These are phyloP conservation scores for Eimeria sp. DNA, from an alignment of 169 alveolate genomes.

Conservation along the genomic window DNA sequence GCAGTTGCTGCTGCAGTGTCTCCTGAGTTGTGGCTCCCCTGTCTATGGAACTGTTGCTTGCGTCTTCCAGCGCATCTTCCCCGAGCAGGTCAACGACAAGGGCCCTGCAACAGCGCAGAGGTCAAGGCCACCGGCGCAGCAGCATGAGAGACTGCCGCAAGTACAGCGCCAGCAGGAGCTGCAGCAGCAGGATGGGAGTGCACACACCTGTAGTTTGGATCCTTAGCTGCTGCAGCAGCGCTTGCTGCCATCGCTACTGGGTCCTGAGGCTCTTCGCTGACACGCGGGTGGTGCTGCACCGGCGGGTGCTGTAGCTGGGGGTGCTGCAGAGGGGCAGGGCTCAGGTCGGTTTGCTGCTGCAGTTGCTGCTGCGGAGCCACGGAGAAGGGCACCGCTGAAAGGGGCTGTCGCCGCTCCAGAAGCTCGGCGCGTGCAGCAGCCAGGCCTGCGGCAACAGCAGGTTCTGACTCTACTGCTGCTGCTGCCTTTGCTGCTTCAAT, in stretches of 20 bases:
- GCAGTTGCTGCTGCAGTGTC: conserved; percentile 55
- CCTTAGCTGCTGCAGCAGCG: conserved; percentile 60
- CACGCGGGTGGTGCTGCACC: conserved; percentile 19
- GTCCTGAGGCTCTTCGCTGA: conserved; percentile 1
- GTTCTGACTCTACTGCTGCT: conserved; percentile 71
- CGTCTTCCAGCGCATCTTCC: conserved; percentile 68
- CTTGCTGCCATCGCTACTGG: background rate
- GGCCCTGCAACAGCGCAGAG: conserved; percentile 22
- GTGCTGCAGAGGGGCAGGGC: conserved; percentile 27
- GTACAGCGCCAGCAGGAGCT: conserved; percentile 10
- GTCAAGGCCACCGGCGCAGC: background rate
- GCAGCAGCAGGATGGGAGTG: background rate
- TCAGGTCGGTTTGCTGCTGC: conserved; percentile 21
- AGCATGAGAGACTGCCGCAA: conserved; percentile 4
- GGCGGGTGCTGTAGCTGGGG: conserved; percentile 59
- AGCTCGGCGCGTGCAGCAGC: conserved; percentile 71
- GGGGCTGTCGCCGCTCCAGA: conserved; percentile 28
- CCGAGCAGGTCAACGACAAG: conserved; percentile 63
- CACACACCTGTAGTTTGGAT: conserved; percentile 62
- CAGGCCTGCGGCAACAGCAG: conserved; percentile 50
- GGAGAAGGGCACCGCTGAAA: background rate
- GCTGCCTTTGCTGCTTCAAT: conserved; percentile 61
- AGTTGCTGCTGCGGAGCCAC: background rate
- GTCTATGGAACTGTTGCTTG: conserved; percentile 55
- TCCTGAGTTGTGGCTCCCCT: conserved; percentile 54